Base-by-base conservation (phyloP, 148 eudicot genomes). In the Vaccinium darrowii region DNA sequence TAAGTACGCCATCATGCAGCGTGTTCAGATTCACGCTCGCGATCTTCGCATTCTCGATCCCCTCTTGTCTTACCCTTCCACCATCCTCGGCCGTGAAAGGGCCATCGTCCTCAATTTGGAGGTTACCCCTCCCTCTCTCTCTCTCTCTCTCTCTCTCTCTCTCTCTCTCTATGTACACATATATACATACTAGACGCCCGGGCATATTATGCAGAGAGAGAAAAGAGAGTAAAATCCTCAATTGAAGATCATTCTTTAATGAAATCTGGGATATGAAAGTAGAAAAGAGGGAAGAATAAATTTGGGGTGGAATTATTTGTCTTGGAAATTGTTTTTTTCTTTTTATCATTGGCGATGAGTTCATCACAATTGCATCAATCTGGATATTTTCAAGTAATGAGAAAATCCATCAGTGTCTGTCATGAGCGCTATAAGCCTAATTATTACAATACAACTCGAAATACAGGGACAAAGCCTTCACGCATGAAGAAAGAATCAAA, bases 41-140 rank as follows among this genome's bases (percentile, higher is more conserved):
- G 98, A 95, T 92, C 94, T 95, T 74, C 93, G 98, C 49, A 91
- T 95, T 77, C 89, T 95, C 50, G 98, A 95, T 81, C 97, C 97
- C 33, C 90, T 94, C 5, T 88, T 95, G 77, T 91, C 93, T 39
- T 95, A 95, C 78, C 97, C 98, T 56, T 94, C 97, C 4, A 89
- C 98, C 11, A 95, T 95, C 78, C 87, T 95, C 56, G 97, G 97
- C 23, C 97, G 98, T 87, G 97, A 94, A 57, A 88, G 87, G 52
- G 97, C 97, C 80, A 94, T 95, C 82, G 97, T 95, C 85, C 88
- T 95, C 74, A 95, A 95, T 86, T 87, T 95, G 75, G 98, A 95
- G 93, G 97, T 93, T 21, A 30, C 13, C 27, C 7, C 14, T 62
- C 25, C 47, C 12, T 47, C 3, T 21, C 15, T 1, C 23, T 25